phyloP scores from a whole-genome alignment of 192 early-diverging fungal genomes.

The Anaeromyces robustus region DNA sequence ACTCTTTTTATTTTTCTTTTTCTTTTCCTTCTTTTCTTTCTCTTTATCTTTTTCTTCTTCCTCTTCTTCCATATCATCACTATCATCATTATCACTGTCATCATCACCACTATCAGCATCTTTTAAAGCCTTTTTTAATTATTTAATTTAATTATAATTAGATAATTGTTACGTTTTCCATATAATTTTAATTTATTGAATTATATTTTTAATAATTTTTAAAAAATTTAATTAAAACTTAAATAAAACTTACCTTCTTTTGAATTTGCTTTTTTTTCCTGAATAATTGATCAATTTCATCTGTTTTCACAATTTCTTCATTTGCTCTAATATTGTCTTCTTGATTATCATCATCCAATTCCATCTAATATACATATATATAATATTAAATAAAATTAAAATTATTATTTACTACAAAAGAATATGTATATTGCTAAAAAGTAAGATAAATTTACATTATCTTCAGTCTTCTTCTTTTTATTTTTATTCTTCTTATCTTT shows the following conservation, averaged over 20 bases:
- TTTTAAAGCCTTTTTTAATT: slow-evolving; percentile 3
- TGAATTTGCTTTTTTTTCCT: slow-evolving; percentile 19
- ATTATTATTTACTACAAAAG: background rate
- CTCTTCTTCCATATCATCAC: slow-evolving; percentile 4
- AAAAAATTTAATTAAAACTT: background rate
- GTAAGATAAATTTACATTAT: no score
- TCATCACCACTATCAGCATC: slow-evolving; percentile 9
- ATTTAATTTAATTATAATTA: no score
- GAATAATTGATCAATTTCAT: slow-evolving; percentile 32
- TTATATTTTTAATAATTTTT: no score
- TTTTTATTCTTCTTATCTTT: slow-evolving; percentile 28
- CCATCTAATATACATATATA: slow-evolving; percentile 1
- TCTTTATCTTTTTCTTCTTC: slow-evolving; percentile 10
- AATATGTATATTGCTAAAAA: no score
- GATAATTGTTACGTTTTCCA: no score
- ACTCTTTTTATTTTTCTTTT: slow-evolving; percentile 25
- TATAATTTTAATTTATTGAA: no score
- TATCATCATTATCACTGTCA: slow-evolving; percentile 6
- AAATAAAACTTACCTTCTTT: background rate
- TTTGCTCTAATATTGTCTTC: slow-evolving; percentile 8
- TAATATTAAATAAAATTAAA: background rate
- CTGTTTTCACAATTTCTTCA: background rate
- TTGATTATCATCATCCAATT: slow-evolving; percentile 12
- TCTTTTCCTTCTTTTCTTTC: slow-evolving; percentile 1
- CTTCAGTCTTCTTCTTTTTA: slow-evolving; percentile 24